Percentiles rank a stretch among this genome's conserved stretches.
These are phyloP conservation scores for Populus hybrid DNA, from an alignment of 441 rosid genomes.

Conservation along the genomic window DNA sequence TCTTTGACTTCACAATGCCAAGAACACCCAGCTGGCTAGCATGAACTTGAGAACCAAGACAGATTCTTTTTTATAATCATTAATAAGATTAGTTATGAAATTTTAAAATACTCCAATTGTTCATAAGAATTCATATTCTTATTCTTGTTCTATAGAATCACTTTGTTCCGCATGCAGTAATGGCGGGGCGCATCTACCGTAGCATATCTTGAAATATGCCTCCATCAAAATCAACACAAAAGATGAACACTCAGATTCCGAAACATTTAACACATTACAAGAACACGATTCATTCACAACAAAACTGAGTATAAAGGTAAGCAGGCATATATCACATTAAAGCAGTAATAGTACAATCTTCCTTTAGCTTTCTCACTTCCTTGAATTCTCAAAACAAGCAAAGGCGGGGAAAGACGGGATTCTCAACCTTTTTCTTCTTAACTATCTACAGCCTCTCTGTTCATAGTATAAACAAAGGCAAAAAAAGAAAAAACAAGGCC, in stretches of 20 bases:
- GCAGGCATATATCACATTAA: background rate
- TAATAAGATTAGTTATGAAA: no score
- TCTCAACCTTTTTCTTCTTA: background rate
- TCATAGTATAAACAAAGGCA: background rate
- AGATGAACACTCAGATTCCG: background rate
- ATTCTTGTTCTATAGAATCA: no score
- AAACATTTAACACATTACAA: background rate
- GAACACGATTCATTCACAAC: background rate
- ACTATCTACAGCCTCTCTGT: slow-evolving; percentile 15
- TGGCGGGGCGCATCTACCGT: background rate
- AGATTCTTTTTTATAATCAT: no score
- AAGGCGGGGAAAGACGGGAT: slow-evolving; percentile 30
- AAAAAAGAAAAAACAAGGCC: background rate
- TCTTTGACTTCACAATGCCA: background rate
- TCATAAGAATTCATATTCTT: no score
- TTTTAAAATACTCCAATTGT: no score
- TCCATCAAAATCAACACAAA: background rate
- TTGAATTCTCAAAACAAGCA: slow-evolving; percentile 13
- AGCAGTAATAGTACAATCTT: background rate
- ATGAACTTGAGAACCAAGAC: no score
- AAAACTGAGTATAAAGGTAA: no score
- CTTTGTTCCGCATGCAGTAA: no score
- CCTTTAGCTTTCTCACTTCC: slow-evolving; percentile 31
- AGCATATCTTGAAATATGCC: background rate
- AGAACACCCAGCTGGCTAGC: background rate